A percentile compares a stretch with the other conserved stretches of the same genome.
Conservation (phyloP, 1,284 basidiomycete genomes). For the Caloboletus firmus region DNA sequence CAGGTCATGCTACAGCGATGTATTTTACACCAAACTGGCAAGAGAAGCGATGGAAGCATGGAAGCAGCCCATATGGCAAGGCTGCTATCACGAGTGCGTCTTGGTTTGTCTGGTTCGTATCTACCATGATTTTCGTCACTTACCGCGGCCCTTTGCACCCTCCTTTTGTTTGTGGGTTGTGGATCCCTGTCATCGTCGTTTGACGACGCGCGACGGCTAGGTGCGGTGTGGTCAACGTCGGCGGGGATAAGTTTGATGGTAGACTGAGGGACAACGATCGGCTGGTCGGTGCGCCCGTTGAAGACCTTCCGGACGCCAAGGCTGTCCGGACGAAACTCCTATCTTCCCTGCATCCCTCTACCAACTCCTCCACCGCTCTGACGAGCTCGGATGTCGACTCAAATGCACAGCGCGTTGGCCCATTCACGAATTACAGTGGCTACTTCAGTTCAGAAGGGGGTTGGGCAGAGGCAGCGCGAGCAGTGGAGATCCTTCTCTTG, state of each 20-base stretch:
- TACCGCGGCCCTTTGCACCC: neutral
- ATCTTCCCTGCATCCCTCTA: conserved; percentile 21
- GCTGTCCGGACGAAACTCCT: conserved; percentile 28
- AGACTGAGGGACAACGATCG: conserved; percentile 60
- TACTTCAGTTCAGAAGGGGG: conserved; percentile 81
- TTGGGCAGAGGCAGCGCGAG: conserved; percentile 82
- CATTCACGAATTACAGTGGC: conserved; percentile 42
- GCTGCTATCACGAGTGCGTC: conserved; percentile 78
- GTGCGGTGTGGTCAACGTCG: conserved; percentile 30
- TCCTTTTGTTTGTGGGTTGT: neutral
- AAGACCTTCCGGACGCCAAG: conserved; percentile 38
- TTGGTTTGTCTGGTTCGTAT: neutral
- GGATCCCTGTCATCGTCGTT: neutral
- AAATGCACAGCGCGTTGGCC: conserved; percentile 15
- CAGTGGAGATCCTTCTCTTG: conserved; percentile 56
- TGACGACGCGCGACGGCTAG: conserved; percentile 5
- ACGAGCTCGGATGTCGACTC: conserved; percentile 11
- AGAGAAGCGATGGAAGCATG: conserved; percentile 71
- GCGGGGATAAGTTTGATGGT: conserved; percentile 26
- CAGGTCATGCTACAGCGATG: conserved; percentile 67
- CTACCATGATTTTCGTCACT: neutral
- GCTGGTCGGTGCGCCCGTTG: conserved; percentile 49
- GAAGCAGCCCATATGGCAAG: conserved; percentile 68
- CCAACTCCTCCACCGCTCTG: neutral
- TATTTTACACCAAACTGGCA: conserved; percentile 69